A percentile compares a stretch with the other conserved stretches of the same genome.
Conservation (phyloP, 164 flowering plant species). For the Aristolochia fimbriata region DNA sequence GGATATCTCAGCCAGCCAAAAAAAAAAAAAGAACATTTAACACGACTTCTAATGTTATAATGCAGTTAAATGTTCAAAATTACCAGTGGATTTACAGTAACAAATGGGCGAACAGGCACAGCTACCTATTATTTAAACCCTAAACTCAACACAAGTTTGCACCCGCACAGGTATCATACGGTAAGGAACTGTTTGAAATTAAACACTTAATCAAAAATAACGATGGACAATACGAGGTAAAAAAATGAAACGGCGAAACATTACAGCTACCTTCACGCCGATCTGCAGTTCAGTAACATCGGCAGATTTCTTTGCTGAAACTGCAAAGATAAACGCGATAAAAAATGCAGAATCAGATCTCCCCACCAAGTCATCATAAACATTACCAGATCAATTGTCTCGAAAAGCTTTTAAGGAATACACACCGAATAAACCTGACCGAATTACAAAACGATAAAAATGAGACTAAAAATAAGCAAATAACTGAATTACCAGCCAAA, state of each 20-base stretch:
- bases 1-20: too few relatives aligned
- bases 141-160: background rate
- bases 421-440: too few relatives aligned
- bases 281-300: constrained; percentile 72
- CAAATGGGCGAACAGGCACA: too few relatives aligned
- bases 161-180: background rate
- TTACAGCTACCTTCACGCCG: constrained; percentile 55
- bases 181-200: background rate
- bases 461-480: too few relatives aligned
- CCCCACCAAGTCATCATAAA: too few relatives aligned
- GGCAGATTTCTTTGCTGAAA: constrained; percentile 39
- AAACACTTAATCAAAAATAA: background rate
- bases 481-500: too few relatives aligned
- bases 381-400: too few relatives aligned
- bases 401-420: too few relatives aligned
- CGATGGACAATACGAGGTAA: background rate
- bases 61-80: background rate
- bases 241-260: background rate
- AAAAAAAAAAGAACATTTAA: background rate
- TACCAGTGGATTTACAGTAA: background rate
- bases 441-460: too few relatives aligned
- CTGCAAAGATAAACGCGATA: constrained; percentile 11
- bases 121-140: background rate
- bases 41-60: background rate
- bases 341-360: too few relatives aligned